Evolutionary conservation across 108 stramenopile species (phyloP).

Genomic region (Aurantiochytrium sp.): DNA sequence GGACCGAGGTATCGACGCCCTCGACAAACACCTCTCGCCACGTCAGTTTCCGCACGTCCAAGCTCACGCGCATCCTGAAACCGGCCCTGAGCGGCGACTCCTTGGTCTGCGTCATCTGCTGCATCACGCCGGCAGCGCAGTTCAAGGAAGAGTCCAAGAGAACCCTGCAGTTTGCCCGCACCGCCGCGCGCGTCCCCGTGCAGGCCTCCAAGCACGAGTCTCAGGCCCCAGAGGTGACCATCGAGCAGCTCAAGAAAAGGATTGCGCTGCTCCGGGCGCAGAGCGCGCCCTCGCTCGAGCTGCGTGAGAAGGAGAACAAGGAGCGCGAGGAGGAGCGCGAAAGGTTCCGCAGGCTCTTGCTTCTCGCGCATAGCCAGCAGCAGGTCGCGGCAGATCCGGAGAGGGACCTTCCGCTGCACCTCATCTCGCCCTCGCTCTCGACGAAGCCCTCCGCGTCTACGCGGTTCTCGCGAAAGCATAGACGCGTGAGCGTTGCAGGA

Average conservation of each 20-base stretch:
- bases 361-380: neutral
- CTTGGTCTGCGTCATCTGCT: neutral
- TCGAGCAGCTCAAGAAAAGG: neutral
- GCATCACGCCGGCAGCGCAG: neutral
- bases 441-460: neutral
- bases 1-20: too few relatives aligned
- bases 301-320: neutral
- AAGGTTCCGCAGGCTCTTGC: neutral
- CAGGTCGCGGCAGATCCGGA: neutral
- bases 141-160: neutral
- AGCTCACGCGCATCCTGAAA: neutral
- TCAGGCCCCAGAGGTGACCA: neutral
- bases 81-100: conserved; percentile 6
- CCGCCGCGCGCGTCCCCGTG: neutral
- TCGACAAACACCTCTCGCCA: neutral
- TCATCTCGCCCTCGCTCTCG: neutral
- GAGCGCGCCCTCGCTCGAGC: neutral
- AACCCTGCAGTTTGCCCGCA: conserved; percentile 9
- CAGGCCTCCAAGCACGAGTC: neutral
- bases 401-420: neutral
- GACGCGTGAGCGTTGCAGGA: too few relatives aligned
- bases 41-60: neutral
- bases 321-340: neutral
- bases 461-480: too few relatives aligned
- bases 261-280: neutral